phyloP scores from a whole-genome alignment of 2,329 filamentous ascomycete species.

The Penicillium sp. region DNA sequence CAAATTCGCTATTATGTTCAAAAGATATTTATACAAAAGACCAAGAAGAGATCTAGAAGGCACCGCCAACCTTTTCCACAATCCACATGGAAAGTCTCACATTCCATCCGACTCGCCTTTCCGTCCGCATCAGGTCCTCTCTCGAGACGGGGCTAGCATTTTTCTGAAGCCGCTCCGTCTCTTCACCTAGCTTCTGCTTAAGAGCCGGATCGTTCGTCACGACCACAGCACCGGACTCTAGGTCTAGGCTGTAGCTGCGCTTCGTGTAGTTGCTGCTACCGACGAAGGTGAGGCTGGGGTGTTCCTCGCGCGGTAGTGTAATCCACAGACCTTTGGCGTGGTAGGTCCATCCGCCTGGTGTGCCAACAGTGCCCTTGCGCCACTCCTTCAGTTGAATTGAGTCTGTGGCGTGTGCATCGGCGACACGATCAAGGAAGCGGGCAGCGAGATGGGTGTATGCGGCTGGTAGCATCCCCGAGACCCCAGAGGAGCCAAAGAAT shows the following conservation, averaged over 20 bases:
- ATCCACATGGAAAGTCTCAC: slow-evolving; percentile 94
- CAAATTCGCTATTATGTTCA: slow-evolving; percentile 1
- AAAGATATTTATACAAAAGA: slow-evolving; percentile 2
- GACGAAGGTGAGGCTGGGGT: slow-evolving; percentile 76
- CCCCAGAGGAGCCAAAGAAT: slow-evolving; percentile 83
- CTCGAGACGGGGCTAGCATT: slow-evolving; percentile 67
- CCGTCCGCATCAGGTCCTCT: slow-evolving; percentile 75
- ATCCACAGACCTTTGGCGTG: slow-evolving; percentile 97
- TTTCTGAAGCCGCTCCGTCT: slow-evolving; percentile 76
- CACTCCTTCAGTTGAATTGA: slow-evolving; percentile 80
- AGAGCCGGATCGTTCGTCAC: slow-evolving; percentile 74
- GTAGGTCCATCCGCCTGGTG: slow-evolving; percentile 90
- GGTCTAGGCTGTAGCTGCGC: slow-evolving; percentile 84
- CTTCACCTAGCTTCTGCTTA: slow-evolving; percentile 70
- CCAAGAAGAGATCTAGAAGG: slow-evolving; percentile 56
- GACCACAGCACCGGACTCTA: slow-evolving; percentile 85
- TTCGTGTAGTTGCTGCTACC: slow-evolving; percentile 97
- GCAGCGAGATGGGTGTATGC: slow-evolving; percentile 88
- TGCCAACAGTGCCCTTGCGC: slow-evolving; percentile 75
- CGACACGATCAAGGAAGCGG: slow-evolving; percentile 69
- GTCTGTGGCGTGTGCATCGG: slow-evolving; percentile 51
- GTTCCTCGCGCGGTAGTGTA: slow-evolving; percentile 57
- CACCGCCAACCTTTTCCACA: slow-evolving; percentile 79
- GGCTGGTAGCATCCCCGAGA: slow-evolving; percentile 85
- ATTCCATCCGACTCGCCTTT: slow-evolving; percentile 79